Conservation (phyloP, 257 asterid species). For the Penstemon eatonii region DNA sequence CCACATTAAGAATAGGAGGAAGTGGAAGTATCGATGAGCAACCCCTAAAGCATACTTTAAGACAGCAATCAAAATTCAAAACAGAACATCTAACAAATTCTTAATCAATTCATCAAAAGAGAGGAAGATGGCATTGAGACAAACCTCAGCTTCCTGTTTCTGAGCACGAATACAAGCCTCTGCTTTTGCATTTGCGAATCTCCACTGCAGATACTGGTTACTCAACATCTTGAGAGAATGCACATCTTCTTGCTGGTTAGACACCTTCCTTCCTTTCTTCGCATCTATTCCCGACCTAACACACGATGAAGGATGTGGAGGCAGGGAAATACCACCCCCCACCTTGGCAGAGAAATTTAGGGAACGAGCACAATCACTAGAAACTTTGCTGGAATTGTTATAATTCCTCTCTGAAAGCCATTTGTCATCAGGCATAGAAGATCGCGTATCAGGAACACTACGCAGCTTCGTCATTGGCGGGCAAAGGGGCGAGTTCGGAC, state of each 20-base stretch:
- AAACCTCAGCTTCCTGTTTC: conserved; percentile 52
- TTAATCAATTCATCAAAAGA: neutral
- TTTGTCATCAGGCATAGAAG: conserved; percentile 59
- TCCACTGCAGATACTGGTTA: conserved; percentile 67
- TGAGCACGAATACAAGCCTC: conserved; percentile 49
- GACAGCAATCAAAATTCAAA: neutral
- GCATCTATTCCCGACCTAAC: conserved; percentile 45
- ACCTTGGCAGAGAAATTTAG: conserved; percentile 45
- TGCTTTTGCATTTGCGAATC: conserved; percentile 67
- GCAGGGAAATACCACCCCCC: conserved; percentile 54
- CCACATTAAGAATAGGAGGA: neutral
- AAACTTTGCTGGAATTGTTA: conserved; percentile 26
- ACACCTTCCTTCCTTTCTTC: conserved; percentile 49
- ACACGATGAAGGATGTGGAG: conserved; percentile 62
- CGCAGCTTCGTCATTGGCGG: conserved; percentile 34
- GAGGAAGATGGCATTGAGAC: neutral
- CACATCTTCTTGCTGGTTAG: conserved; percentile 56
- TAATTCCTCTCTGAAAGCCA: conserved; percentile 47
- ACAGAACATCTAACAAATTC: neutral
- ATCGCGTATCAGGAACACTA: conserved; percentile 35
- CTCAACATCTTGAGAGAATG: conserved; percentile 65
- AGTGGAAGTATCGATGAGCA: neutral
- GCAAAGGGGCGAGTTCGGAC: conserved; percentile 60
- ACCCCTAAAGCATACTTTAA: neutral
- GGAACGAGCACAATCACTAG: conserved; percentile 53